Evolutionary conservation across 192 early-diverging fungal species (phyloP).

Genomic region (Entomortierella parvispora): DNA sequence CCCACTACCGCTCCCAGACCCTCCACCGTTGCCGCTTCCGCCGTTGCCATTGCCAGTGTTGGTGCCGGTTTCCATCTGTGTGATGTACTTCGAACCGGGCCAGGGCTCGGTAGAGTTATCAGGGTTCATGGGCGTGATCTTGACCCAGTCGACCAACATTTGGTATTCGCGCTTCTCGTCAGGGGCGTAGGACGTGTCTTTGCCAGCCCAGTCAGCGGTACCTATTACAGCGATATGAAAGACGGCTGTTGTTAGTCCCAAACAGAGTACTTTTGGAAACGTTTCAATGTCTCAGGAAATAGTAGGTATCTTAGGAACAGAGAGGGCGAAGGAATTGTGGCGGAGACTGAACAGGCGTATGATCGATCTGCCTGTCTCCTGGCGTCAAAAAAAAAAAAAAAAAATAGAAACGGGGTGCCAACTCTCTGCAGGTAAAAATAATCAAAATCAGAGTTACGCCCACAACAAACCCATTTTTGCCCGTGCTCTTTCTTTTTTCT

Average conservation of each 20-base stretch:
- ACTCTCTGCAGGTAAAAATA: neutral
- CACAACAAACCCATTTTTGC: too few species aligned
- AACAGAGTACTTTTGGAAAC: too few species aligned
- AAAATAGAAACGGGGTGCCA: neutral
- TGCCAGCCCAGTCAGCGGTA: conserved; percentile 41
- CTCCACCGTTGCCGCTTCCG: neutral
- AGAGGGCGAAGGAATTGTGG: neutral
- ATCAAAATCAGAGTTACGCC: neutral
- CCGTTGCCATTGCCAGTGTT: conserved; percentile 8
- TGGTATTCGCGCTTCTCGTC: conserved; percentile 33
- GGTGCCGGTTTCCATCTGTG: conserved; percentile 27
- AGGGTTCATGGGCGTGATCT: conserved; percentile 26
- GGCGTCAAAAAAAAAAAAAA: neutral
- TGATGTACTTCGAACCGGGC: conserved; percentile 35
- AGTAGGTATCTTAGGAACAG: neutral
- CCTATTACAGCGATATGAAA: neutral
- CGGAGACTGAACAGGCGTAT: too few species aligned
- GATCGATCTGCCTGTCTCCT: too few species aligned
- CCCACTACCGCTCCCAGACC: neutral
- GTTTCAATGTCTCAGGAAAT: neutral
- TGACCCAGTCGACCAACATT: conserved; percentile 39
- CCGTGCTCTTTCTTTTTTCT: too few species aligned
- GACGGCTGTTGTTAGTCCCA: neutral
- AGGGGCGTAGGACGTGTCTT: conserved; percentile 31
- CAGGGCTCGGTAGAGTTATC: conserved; percentile 39